phyloP scores from a whole-genome alignment of 306 rosid species.

The Gynostemma pentaphyllum region DNA sequence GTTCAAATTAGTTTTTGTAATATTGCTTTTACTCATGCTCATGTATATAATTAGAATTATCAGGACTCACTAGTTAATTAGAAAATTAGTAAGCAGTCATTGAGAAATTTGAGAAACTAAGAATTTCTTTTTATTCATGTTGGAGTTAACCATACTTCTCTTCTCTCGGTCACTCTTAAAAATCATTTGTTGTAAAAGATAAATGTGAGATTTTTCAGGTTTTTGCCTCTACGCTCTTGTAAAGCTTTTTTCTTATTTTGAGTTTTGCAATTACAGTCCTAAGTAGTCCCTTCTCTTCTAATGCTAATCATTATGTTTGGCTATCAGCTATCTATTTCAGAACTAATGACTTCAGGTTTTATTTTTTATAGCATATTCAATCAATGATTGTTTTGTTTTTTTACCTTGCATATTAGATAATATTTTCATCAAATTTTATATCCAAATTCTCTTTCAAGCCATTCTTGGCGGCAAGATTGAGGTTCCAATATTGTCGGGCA shows the following conservation, averaged over 20 bases:
- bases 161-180: neutral
- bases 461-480: slow-evolving; percentile 88
- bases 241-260: neutral
- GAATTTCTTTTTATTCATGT: no score
- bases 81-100: no score
- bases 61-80: no score
- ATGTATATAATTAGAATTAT: no score
- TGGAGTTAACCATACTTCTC: neutral
- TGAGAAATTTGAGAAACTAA: no score
- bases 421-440: neutral
- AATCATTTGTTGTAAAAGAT: neutral
- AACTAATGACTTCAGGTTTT: neutral
- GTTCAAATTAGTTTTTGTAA: no score
- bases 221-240: neutral
- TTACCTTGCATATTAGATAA: neutral
- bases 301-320: neutral
- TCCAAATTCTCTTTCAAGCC: slow-evolving; percentile 45
- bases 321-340: no score
- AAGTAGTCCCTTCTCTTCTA: neutral
- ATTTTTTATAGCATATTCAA: neutral
- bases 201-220: neutral
- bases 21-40: no score
- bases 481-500: slow-evolving; percentile 83
- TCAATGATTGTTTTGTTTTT: neutral
- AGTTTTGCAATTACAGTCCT: neutral